Conservation (phyloP, 805 yeast genomes). For the Zygoascus biomembranicola region DNA sequence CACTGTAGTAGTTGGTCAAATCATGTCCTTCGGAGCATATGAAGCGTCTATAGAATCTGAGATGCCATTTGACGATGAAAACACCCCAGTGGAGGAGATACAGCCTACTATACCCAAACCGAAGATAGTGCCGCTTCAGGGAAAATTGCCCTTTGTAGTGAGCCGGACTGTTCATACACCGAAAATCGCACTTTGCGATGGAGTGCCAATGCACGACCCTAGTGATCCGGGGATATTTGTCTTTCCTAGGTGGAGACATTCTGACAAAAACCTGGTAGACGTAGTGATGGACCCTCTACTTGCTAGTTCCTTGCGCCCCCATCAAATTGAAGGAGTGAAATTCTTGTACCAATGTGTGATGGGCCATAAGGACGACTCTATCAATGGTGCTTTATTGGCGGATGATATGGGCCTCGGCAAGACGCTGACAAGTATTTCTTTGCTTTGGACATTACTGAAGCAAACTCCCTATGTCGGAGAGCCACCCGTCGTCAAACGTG, state of each 20-base stretch:
- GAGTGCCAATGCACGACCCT: slow-evolving; percentile 17
- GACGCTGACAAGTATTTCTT: slow-evolving; percentile 75
- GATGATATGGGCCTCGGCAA: slow-evolving; percentile 98
- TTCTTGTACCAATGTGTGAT: slow-evolving; percentile 78
- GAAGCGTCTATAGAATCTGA: slow-evolving; percentile 37
- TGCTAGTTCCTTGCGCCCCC: slow-evolving; percentile 82
- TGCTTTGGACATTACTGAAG: slow-evolving; percentile 72
- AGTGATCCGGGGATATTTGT: slow-evolving; percentile 23
- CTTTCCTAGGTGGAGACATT: slow-evolving; percentile 19
- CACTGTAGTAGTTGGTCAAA: slow-evolving; percentile 28
- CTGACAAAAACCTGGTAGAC: slow-evolving; percentile 18
- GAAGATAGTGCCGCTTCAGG: not conserved
- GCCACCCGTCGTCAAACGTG: slow-evolving; percentile 41
- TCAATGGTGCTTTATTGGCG: slow-evolving; percentile 73
- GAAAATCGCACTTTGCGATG: not conserved
- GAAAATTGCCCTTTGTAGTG: not conserved
- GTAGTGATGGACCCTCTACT: slow-evolving; percentile 48
- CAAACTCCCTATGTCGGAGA: slow-evolving; percentile 28
- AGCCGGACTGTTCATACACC: not conserved
- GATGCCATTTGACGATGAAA: not conserved
- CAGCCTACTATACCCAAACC: not conserved
- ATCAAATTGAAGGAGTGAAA: slow-evolving; percentile 92
- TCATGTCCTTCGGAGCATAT: slow-evolving; percentile 44
- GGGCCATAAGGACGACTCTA: slow-evolving; percentile 46
- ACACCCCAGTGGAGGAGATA: not conserved